A percentile compares a stretch with the other conserved stretches of the same genome.
Evolutionary conservation across 371 early-diverging fungal species (phyloP).

Genomic region (Rhizomucor miehei): DNA sequence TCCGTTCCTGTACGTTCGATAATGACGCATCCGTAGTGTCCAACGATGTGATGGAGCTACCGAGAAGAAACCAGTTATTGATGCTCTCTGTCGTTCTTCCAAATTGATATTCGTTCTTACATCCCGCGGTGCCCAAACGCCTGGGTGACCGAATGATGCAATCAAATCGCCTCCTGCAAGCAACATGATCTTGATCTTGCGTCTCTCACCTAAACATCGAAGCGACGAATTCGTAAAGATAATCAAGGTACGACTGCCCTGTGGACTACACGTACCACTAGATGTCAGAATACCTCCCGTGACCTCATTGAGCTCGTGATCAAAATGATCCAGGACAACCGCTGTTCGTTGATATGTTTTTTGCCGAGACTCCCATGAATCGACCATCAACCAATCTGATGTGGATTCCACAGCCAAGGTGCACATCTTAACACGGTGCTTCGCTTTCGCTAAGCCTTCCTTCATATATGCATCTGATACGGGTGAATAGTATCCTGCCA

Average conservation of each 20-base stretch:
- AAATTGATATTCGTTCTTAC: constrained; percentile 49
- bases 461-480: constrained; percentile 93
- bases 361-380: constrained; percentile 92
- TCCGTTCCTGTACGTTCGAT: constrained; percentile 95
- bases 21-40: constrained; percentile 90
- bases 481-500: constrained; percentile 96
- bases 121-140: constrained; percentile 90
- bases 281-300: constrained; percentile 54
- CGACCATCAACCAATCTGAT: constrained; percentile 94
- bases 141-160: constrained; percentile 90
- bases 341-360: constrained; percentile 83
- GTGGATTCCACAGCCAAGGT: constrained; percentile 80
- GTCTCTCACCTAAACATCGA: constrained; percentile 35
- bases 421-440: constrained; percentile 93
- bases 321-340: constrained; percentile 92
- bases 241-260: too few relatives aligned
- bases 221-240: too few relatives aligned
- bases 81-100: background rate
- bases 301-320: constrained; percentile 75
- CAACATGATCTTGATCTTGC: constrained; percentile 81
- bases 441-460: constrained; percentile 81
- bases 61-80: background rate
- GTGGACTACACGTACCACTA: constrained; percentile 36
- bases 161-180: constrained; percentile 97
- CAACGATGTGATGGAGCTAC: constrained; percentile 92